These are phyloP conservation scores for Thalassiosira mediterranea DNA, from an alignment of 352 stramenopile species.

Conservation along the genomic window DNA sequence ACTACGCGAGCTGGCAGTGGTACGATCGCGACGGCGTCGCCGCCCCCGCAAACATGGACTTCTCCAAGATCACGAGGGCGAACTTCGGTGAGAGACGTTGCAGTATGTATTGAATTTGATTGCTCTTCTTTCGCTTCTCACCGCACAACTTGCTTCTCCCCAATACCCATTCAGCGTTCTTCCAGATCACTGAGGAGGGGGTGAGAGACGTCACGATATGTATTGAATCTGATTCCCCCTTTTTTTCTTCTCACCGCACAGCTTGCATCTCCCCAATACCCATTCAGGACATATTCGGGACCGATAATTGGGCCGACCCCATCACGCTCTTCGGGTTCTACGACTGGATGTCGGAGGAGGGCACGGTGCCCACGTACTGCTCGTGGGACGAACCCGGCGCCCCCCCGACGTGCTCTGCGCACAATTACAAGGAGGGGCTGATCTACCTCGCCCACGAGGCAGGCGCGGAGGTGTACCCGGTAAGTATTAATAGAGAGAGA, in stretches of 20 bases:
- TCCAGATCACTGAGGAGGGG: slow-evolving; percentile 28
- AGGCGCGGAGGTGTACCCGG: slow-evolving; percentile 46
- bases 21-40: slow-evolving; percentile 50
- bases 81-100: too few relatives aligned
- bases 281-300: slow-evolving; percentile 30
- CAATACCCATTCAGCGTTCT: slow-evolving; percentile 35
- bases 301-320: slow-evolving; percentile 46
- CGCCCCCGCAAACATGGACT: slow-evolving; percentile 45
- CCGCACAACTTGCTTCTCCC: not conserved
- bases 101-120: too few relatives aligned
- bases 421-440: slow-evolving; percentile 41
- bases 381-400: slow-evolving; percentile 32
- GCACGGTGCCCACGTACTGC: slow-evolving; percentile 34
- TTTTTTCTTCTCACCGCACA: not conserved
- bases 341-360: slow-evolving; percentile 51
- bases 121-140: not conserved
- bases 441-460: slow-evolving; percentile 36
- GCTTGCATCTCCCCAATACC: not conserved
- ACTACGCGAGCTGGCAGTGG: slow-evolving; percentile 41
- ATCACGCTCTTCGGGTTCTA: slow-evolving; percentile 43
- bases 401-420: slow-evolving; percentile 21
- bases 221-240: not conserved
- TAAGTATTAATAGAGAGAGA: too few relatives aligned
- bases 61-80: slow-evolving; percentile 34
- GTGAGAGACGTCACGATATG: too few relatives aligned